phyloP scores from a whole-genome alignment of 1,284 basidiomycete genomes.

The Microbotryomycetes sp. region DNA sequence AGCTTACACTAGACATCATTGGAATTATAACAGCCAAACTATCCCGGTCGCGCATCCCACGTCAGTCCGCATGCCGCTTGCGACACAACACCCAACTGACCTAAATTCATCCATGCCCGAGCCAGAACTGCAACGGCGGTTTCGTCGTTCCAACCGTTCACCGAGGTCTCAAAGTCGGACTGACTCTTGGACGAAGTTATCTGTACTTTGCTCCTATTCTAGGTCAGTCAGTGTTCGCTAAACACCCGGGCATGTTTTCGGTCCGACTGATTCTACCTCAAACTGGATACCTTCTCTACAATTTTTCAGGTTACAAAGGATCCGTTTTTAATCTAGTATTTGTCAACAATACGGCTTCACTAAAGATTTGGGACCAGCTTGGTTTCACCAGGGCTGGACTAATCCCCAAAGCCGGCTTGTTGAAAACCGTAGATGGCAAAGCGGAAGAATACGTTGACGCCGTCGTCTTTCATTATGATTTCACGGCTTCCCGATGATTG shows the following conservation, averaged over 20 bases:
- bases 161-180: conserved; percentile 64
- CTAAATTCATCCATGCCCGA: background rate
- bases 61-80: conserved; percentile 53
- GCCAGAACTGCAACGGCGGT: conserved; percentile 76
- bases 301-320: conserved; percentile 57
- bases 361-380: conserved; percentile 76
- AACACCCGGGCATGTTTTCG: background rate
- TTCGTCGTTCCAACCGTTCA: conserved; percentile 70
- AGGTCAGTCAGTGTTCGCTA: conserved; percentile 36
- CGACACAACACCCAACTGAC: background rate
- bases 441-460: conserved; percentile 68
- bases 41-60: conserved; percentile 86
- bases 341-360: conserved; percentile 64
- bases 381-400: conserved; percentile 73
- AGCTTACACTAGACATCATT: background rate
- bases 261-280: background rate
- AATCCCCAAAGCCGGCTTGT: conserved; percentile 75
- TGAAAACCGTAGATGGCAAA: conserved; percentile 56
- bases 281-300: background rate
- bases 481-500: too few species aligned
- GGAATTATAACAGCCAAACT: conserved; percentile 63
- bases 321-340: conserved; percentile 94
- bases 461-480: conserved; percentile 74
- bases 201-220: conserved; percentile 69
- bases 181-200: conserved; percentile 67